A percentile compares a stretch with the other conserved stretches of the same genome.
Evolutionary conservation across 75 land plant genomes (phyloP).

Genomic region (Larix kaempferi): DNA sequence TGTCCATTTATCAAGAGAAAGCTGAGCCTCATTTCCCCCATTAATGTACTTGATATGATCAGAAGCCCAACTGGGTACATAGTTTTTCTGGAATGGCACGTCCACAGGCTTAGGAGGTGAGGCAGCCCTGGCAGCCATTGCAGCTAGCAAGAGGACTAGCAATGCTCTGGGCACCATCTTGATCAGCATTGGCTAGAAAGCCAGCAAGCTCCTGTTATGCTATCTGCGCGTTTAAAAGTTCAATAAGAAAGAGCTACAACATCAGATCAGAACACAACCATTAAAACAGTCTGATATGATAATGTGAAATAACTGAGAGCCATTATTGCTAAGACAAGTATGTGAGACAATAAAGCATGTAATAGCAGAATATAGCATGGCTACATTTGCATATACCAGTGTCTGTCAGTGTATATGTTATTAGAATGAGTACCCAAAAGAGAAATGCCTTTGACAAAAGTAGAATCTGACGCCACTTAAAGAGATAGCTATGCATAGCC

Average conservation of each 20-base stretch:
- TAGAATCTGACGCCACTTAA: no score
- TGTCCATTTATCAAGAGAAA: conserved; percentile 25
- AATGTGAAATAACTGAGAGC: not conserved
- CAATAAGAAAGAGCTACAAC: not conserved
- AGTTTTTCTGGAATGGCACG: conserved; percentile 23
- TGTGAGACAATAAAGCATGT: not conserved
- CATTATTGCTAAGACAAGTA: no score
- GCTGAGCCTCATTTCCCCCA: conserved; percentile 23
- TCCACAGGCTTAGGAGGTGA: conserved; percentile 12
- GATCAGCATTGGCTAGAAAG: not conserved
- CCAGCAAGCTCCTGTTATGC: not conserved
- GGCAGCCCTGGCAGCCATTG: conserved; percentile 2
- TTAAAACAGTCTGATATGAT: not conserved
- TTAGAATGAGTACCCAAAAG: no score
- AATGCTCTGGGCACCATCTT: not conserved
- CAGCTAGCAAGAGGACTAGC: not conserved
- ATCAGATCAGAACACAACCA: not conserved
- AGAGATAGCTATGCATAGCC: no score
- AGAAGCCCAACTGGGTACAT: conserved; percentile 22
- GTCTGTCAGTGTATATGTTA: no score
- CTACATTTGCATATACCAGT: not conserved
- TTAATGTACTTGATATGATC: conserved; percentile 31
- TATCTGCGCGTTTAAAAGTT: not conserved
- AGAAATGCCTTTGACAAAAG: no score
- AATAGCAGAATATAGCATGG: not conserved